Conservation (phyloP, 2,329 filamentous ascomycete genomes). For the Ceratocystis albifundus region DNA sequence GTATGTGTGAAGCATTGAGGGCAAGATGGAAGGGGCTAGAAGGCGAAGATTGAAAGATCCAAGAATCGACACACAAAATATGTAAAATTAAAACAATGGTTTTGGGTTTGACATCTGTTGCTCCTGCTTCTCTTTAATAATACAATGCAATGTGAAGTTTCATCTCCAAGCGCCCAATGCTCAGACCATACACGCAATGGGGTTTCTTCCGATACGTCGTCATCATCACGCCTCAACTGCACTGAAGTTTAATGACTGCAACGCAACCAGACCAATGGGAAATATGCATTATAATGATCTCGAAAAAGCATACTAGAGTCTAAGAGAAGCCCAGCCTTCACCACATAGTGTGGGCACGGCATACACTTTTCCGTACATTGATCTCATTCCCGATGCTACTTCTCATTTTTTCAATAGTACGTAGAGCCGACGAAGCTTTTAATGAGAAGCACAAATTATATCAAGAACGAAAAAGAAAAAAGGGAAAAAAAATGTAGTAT, state of each 20-base stretch:
- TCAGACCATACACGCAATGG: too few species aligned
- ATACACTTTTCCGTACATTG: neutral
- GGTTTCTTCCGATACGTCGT: too few species aligned
- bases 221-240: too few species aligned
- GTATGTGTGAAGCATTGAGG: neutral
- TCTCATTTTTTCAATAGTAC: neutral
- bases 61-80: neutral
- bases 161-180: too few species aligned
- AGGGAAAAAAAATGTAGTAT: slow-evolving; percentile 14
- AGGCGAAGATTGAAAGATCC: neutral
- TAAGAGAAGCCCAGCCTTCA: neutral
- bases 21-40: too few species aligned
- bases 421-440: neutral
- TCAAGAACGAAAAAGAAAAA: slow-evolving; percentile 17
- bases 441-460: slow-evolving; percentile 16
- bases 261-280: neutral
- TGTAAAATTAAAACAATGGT: too few species aligned
- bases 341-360: neutral
- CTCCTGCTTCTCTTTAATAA: too few species aligned
- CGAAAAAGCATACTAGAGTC: neutral
- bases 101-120: too few species aligned
- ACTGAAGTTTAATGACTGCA: neutral
- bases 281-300: neutral
- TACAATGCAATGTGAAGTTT: too few species aligned
- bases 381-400: neutral